phyloP scores from a whole-genome alignment of 768 basidiomycete genomes.

The Hortiboletus campestris region DNA sequence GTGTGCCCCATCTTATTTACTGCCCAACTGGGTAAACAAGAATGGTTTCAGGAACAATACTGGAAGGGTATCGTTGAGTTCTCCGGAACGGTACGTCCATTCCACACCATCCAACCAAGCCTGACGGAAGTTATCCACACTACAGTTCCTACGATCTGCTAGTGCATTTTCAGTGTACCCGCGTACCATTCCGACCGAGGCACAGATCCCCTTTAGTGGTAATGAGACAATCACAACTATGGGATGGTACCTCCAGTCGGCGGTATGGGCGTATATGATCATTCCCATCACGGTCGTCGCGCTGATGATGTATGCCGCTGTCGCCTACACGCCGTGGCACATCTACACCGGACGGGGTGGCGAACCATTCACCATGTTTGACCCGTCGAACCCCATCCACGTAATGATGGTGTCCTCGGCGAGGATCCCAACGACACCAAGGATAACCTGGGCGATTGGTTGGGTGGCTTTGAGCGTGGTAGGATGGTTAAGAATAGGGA shows the following conservation, averaged over 20 bases:
- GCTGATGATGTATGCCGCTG: slow-evolving; percentile 4
- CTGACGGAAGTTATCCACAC: background rate
- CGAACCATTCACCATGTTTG: background rate
- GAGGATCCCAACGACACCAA: background rate
- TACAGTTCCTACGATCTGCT: slow-evolving; percentile 7
- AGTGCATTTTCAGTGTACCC: slow-evolving; percentile 7
- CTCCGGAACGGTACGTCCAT: slow-evolving; percentile 9
- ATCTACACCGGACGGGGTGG: background rate
- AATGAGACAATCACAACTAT: background rate
- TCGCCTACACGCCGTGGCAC: slow-evolving; percentile 8
- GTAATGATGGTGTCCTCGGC: slow-evolving; percentile 5
- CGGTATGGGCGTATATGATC: background rate
- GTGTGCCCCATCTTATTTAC: background rate
- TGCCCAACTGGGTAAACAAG: too few relatives aligned
- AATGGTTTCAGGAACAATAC: slow-evolving; percentile 7
- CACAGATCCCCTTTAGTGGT: background rate
- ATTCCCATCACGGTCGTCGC: slow-evolving; percentile 4
- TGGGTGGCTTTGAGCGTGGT: background rate
- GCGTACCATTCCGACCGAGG: background rate
- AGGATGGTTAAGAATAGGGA: background rate
- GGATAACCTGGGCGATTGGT: background rate
- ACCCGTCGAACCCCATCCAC: slow-evolving; percentile 6
- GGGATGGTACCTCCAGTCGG: background rate
- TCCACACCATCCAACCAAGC: background rate
- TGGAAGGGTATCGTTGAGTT: slow-evolving; percentile 20